Evolutionary conservation across 139 green algal species (phyloP).

Genomic region (Chlorella sorokiniana): DNA sequence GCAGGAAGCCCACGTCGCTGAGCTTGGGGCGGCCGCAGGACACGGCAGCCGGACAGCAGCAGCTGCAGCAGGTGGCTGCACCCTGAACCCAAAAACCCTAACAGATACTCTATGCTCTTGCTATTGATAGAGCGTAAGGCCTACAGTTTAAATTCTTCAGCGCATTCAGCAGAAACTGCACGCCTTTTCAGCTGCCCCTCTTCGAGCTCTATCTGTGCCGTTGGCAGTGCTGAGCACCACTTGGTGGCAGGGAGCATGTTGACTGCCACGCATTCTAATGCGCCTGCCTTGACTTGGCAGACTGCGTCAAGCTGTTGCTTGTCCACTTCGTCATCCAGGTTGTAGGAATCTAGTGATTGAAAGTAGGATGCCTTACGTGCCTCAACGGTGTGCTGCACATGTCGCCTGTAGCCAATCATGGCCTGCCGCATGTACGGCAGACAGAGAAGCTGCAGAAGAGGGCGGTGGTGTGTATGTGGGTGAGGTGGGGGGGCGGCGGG

Average conservation of each 20-base stretch:
- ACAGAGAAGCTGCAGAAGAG: conserved; percentile 4
- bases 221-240: too few relatives aligned
- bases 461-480: not conserved
- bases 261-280: too few relatives aligned
- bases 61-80: too few relatives aligned
- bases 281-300: too few relatives aligned
- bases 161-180: too few relatives aligned
- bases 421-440: conserved; percentile 9
- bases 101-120: not conserved
- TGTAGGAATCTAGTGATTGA: not conserved
- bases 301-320: not conserved
- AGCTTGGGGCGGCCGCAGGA: too few relatives aligned
- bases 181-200: too few relatives aligned
- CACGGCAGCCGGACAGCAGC: not conserved
- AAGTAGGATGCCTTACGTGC: conserved; percentile 18
- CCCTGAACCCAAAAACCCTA: too few relatives aligned
- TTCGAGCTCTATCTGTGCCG: too few relatives aligned
- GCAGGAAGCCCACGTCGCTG: too few relatives aligned
- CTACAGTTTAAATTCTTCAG: too few relatives aligned
- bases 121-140: not conserved
- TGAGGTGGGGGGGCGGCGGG: not conserved
- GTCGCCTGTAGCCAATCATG: conserved; percentile 13
- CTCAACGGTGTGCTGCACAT: conserved; percentile 4
- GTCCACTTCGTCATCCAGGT: not conserved
- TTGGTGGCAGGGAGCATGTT: too few relatives aligned